Conservation (phyloP, 2,329 filamentous ascomycete species). For the Fusarium kyushuense region DNA sequence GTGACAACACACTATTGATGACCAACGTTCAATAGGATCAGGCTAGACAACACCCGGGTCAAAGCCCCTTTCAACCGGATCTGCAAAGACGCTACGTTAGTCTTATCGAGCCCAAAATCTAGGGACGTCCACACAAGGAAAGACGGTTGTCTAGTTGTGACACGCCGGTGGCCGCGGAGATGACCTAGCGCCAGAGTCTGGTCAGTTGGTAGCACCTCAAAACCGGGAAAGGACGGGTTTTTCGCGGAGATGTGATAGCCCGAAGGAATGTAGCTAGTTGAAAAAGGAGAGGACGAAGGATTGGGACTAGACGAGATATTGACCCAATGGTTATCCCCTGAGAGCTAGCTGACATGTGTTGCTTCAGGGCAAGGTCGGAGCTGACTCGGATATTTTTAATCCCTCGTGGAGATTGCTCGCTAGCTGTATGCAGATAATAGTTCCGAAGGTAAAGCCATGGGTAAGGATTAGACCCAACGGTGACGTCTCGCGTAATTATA, state of each 20-base stretch:
- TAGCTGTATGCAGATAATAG: background rate
- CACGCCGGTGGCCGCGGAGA: background rate
- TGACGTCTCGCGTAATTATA: conserved; percentile 6
- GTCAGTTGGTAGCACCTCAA: background rate
- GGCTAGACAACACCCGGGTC: background rate
- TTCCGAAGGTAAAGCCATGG: background rate
- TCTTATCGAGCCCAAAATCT: background rate
- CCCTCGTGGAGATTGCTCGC: background rate
- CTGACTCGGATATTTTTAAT: conserved; percentile 2
- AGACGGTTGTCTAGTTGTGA: background rate
- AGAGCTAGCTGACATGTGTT: background rate
- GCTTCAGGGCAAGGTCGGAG: background rate
- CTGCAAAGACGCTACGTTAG: background rate
- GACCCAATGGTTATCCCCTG: background rate
- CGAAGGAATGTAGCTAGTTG: background rate
- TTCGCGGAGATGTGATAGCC: background rate
- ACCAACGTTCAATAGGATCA: background rate
- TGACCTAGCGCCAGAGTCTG: background rate
- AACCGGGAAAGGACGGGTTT: background rate
- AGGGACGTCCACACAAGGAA: background rate
- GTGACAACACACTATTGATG: background rate
- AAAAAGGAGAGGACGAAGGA: background rate
- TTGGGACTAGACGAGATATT: background rate
- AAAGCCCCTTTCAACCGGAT: background rate
- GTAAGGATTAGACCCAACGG: background rate